Evolutionary conservation across 352 stramenopile genomes (phyloP).

Genomic region (Globisporangium cylindrosporum): DNA sequence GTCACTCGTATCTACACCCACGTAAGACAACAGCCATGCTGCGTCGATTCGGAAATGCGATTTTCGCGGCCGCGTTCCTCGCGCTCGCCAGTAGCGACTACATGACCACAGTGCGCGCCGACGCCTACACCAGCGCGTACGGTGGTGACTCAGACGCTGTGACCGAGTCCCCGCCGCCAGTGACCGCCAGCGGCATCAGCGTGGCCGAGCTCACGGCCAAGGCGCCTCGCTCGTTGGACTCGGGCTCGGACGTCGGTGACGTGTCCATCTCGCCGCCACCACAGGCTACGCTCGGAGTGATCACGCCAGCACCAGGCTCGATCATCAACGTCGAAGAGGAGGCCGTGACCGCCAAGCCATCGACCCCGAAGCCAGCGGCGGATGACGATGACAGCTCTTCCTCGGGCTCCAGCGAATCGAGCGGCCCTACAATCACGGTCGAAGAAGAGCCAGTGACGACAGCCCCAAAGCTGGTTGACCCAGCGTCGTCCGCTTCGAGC

Average conservation of each 20-base stretch:
- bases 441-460: background rate
- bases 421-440: conserved; percentile 6
- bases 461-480: background rate
- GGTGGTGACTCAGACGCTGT: no score
- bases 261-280: no score
- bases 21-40: background rate
- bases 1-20: no score
- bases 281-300: background rate
- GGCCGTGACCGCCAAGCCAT: conserved; percentile 3
- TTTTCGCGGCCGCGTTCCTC: conserved; percentile 6
- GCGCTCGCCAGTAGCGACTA: conserved; percentile 6
- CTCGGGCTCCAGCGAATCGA: background rate
- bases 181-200: no score
- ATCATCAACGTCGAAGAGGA: conserved; percentile 7
- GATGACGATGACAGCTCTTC: background rate
- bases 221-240: background rate
- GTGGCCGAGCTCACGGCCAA: background rate
- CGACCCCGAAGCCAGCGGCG: background rate
- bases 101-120: conserved; percentile 5
- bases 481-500: background rate
- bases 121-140: conserved; percentile 3
- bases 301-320: background rate
- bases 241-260: background rate
- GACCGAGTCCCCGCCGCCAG: background rate
- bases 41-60: conserved; percentile 10